Evolutionary conservation across 192 early-diverging fungal species (phyloP).

Genomic region (Dimargaris verticillata): DNA sequence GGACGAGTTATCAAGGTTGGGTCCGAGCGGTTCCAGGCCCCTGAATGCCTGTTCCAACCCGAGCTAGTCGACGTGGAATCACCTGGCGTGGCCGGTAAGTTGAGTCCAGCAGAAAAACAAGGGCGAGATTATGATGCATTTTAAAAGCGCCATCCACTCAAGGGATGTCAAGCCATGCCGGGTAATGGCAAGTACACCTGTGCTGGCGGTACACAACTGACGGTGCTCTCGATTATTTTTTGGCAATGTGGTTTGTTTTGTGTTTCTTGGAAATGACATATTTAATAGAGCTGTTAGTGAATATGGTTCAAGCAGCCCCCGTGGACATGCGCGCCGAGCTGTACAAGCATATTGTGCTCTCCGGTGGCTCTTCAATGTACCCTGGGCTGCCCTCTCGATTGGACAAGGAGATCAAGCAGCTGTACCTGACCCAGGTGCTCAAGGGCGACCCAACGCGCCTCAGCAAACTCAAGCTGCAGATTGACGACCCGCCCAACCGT

Average conservation of each 20-base stretch:
- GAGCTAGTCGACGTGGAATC: conserved; percentile 91
- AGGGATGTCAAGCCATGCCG: too few species aligned
- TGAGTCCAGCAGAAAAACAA: too few species aligned
- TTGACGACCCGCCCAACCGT: conserved; percentile 94
- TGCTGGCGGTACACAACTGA: too few species aligned
- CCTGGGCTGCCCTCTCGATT: conserved; percentile 90
- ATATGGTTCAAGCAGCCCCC: conserved; percentile 77
- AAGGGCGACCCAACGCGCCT: conserved; percentile 68
- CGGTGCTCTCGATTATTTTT: too few species aligned
- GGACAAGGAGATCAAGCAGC: conserved; percentile 96
- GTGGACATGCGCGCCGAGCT: conserved; percentile 86
- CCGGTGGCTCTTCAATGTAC: conserved; percentile 98
- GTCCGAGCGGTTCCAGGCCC: conserved; percentile 94
- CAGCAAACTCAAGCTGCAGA: conserved; percentile 86
- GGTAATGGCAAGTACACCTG: too few species aligned
- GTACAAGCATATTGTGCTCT: conserved; percentile 95
- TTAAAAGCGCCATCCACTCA: too few species aligned
- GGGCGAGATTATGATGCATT: too few species aligned
- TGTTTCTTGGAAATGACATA: too few species aligned
- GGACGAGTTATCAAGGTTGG: conserved; percentile 97
- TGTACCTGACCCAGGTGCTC: conserved; percentile 81
- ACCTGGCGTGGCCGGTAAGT: conserved; percentile 53
- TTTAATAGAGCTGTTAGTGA: conserved; percentile 64
- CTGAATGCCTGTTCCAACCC: conserved; percentile 97
- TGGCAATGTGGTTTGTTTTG: too few species aligned